Evolutionary conservation across 2,329 filamentous ascomycete genomes (phyloP), one percentile per base, ranked within the genome.

Genomic region (Colletotrichum cuscutae): DNA sequence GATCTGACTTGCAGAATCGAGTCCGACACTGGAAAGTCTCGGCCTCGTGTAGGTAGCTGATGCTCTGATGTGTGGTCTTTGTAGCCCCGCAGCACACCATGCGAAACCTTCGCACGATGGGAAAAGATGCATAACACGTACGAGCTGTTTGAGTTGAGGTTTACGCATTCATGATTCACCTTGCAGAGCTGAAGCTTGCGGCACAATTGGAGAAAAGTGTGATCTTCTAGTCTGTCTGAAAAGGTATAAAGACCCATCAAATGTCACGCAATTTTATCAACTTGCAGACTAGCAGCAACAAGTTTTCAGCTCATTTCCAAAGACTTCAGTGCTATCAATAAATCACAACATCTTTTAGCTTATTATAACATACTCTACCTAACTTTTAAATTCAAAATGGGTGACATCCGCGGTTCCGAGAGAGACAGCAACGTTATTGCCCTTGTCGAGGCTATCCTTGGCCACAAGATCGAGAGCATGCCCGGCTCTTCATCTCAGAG

Each of bases 401-500:
- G 71, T 5, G 71, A 72, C 19, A 72, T 72, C 5, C 71, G 71
- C 28, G 61, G 58, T 28, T 52, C 66, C 28, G 71, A 72, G 26
- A 72, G 71, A 65, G 71, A 72, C 60, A 65, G 60, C 56, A 72
- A 72, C 13, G 71, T 72, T 49, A 37, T 72, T 58, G 81, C 80
- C 35, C 78, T 84, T 9, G 80, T 84, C 1, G 81, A 84, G 75
- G 82, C 81, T 52, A 78, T 84, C 59, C 81, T 83, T 2, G 82
- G 81, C 24, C 79, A 78, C 49, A 81, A 79, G 68, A 71, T 82
- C 53, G 77, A 81, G 30, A 76, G 75, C 68, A 74, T 66, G 15
- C 61, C 77, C 12, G 26, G 77, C 37, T 75, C 78, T 13, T 69
- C 71, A 8, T 75, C 77, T 9, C 77, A 79, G 19, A 76, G 79